These are phyloP conservation scores for Picochlorum costavermella DNA, from an alignment of 139 green algal genomes.

Conservation along the genomic window DNA sequence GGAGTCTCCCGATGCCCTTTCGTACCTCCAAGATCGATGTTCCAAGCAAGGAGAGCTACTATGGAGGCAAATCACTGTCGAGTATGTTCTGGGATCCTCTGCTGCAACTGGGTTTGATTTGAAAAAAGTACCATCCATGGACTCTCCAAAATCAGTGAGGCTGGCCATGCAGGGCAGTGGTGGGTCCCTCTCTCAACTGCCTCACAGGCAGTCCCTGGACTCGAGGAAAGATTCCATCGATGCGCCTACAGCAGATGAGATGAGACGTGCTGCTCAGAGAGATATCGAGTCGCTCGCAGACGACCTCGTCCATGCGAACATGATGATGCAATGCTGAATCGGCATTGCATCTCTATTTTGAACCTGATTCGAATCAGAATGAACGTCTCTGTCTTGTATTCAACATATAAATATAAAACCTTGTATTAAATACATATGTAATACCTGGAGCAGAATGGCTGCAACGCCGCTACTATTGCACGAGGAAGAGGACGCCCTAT, in stretches of 20 bases:
- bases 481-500: too few relatives aligned
- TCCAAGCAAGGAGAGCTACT: slow-evolving; percentile 21
- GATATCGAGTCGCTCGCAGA: background rate
- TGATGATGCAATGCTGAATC: slow-evolving; percentile 1
- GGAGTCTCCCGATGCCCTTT: slow-evolving; percentile 20
- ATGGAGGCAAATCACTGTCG: slow-evolving; percentile 25
- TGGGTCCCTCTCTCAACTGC: background rate
- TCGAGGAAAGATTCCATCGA: background rate
- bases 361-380: too few relatives aligned
- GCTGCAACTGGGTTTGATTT: background rate
- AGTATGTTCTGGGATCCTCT: background rate
- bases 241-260: background rate
- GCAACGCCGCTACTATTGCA: too few relatives aligned
- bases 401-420: too few relatives aligned
- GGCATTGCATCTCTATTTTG: too few relatives aligned
- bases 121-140: background rate
- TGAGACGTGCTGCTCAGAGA: background rate
- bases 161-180: background rate
- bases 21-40: slow-evolving; percentile 29
- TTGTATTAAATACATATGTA: too few relatives aligned
- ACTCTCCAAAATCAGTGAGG: background rate
- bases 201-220: background rate
- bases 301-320: background rate
- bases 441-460: background rate
- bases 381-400: too few relatives aligned